These are phyloP conservation scores for Salicornia ramosissima DNA, from an alignment of 148 eudicot genomes.

Conservation along the genomic window DNA sequence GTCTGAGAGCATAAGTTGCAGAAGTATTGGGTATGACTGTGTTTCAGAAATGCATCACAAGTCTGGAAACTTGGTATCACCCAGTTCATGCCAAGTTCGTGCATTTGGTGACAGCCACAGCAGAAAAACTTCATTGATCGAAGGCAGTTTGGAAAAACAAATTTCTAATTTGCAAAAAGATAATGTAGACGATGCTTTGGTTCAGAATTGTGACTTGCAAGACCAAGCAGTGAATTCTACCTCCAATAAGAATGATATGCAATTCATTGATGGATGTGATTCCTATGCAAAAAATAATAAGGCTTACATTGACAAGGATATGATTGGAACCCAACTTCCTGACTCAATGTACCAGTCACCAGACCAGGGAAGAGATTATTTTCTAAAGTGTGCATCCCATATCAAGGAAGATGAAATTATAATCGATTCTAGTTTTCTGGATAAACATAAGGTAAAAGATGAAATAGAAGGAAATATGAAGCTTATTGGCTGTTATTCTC, in stretches of 20 bases:
- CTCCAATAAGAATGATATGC: conserved; percentile 3
- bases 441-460: conserved; percentile 19
- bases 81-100: conserved; percentile 24
- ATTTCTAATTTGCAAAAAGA: conserved; percentile 11
- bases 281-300: conserved; percentile 5
- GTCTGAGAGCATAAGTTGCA: too few species aligned
- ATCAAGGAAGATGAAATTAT: conserved; percentile 27
- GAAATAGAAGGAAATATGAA: conserved; percentile 27
- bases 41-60: conserved; percentile 22
- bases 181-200: conserved; percentile 18
- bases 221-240: conserved; percentile 18
- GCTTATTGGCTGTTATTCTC: conserved; percentile 60
- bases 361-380: conserved; percentile 27
- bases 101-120: conserved; percentile 9
- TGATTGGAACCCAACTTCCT: not conserved
- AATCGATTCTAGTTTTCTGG: conserved; percentile 16
- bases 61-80: conserved; percentile 24
- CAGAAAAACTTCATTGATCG: conserved; percentile 17
- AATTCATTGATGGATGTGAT: conserved; percentile 17
- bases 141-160: conserved; percentile 20
- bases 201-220: conserved; percentile 20
- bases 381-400: conserved; percentile 11
- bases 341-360: conserved; percentile 18
- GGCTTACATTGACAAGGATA: not conserved
- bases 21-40: too few species aligned